Evolutionary conservation across 305 asterid species (phyloP), one percentile per base, ranked within the genome.

Genomic region (Stenogyne calaminthoides): DNA sequence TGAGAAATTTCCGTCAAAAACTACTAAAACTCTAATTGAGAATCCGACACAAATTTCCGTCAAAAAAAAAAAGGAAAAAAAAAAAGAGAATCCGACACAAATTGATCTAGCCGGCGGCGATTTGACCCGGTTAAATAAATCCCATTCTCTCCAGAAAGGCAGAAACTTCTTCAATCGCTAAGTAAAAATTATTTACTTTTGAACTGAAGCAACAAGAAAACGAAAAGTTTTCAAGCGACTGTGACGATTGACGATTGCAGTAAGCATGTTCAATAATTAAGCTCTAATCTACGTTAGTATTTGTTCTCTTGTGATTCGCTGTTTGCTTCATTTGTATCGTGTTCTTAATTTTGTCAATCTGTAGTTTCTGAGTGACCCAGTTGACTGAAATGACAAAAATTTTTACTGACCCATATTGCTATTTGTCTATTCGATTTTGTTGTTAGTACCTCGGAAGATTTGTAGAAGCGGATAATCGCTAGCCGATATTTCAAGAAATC

Each of bases 151-250:
- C 78, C 74, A 51, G 82, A n/a, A n/a, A n/a, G n/a, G n/a, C n/a
- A n/a, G n/a, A 78, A 49, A 73, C 80, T 76, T 80, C 83, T 75
- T 76, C 77, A 74, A 78, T 74, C 69, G n/a, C 55, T 55, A 8
- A 76, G 22, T 37, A 77, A 27, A 16, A 5, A 44, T 40, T 39
- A 32, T 7, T 6, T 19, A 42, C 66, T 73, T 36, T 37, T 20
- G 34, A 36, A 9, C 59, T 64, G 47, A 47, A 46, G 25, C 47
- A 58, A 46, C 19, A 2, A 9, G 10, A 51, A 47, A 8, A 52
- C 61, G 71, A 4, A 44, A 14, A 34, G 9, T 18, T 34, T 11
- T 47, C 42, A 25, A 14, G 14, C 29, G 22, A 39, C 32, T 1
- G 20, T 70, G n/a, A 47, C 44, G 19, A 40, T 51, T 64, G 15